These are phyloP conservation scores for Raphanus hybrid DNA, from an alignment of 441 rosid genomes.

Conservation along the genomic window DNA sequence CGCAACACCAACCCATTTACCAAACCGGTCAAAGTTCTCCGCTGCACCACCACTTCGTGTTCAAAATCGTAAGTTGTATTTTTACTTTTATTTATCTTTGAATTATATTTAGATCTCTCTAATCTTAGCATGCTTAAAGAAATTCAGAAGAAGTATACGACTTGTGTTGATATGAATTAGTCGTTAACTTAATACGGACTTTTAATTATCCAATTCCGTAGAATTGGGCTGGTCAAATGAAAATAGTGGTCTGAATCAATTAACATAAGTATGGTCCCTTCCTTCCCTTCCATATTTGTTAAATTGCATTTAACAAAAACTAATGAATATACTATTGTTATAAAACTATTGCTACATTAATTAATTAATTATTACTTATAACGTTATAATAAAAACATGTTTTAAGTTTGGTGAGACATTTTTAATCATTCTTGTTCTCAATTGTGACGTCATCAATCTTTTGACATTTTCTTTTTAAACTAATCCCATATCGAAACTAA, in stretches of 20 bases:
- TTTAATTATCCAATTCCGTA: neutral
- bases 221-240: neutral
- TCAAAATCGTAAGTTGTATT: conserved; percentile 11
- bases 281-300: neutral
- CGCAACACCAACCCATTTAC: conserved; percentile 16
- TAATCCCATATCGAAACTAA: neutral
- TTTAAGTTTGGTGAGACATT: neutral
- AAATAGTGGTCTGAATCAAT: neutral
- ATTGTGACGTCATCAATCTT: neutral
- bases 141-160: neutral
- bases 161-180: neutral
- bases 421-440: neutral
- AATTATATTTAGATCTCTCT: neutral
- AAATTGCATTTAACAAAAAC: neutral
- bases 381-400: neutral
- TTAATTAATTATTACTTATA: neutral
- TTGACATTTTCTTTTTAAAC: no score
- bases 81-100: neutral
- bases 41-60: conserved; percentile 13
- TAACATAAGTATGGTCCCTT: neutral
- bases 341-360: neutral
- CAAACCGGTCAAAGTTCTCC: conserved; percentile 28
- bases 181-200: neutral
- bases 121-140: neutral
- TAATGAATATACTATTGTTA: neutral